These are phyloP conservation scores for Saprolegnia diclina DNA, from an alignment of 352 stramenopile genomes.

Conservation along the genomic window DNA sequence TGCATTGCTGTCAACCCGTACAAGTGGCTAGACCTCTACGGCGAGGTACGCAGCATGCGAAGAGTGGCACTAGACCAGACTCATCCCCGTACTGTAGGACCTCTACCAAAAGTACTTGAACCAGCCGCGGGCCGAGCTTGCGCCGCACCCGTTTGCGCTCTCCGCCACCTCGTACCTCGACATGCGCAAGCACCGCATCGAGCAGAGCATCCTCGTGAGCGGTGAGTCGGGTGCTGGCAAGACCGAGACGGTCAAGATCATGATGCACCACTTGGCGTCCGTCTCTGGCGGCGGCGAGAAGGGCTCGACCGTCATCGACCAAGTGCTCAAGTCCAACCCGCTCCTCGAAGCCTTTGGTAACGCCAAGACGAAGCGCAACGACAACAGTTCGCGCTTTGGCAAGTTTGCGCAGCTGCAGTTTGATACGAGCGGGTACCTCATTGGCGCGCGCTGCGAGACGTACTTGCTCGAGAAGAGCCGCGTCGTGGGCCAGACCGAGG, in stretches of 20 bases:
- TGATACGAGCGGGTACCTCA: constrained; percentile 54
- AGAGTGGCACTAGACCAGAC: no score
- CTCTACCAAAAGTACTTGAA: constrained; percentile 71
- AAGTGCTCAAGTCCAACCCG: constrained; percentile 92
- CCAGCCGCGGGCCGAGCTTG: constrained; percentile 57
- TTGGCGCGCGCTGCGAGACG: constrained; percentile 75
- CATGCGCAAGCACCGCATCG: constrained; percentile 62
- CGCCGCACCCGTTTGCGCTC: constrained; percentile 78
- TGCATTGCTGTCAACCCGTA: constrained; percentile 87
- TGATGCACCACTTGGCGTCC: constrained; percentile 90
- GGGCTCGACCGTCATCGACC: constrained; percentile 74
- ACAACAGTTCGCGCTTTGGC: constrained; percentile 81
- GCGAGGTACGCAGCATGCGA: constrained; percentile 23
- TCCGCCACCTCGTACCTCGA: constrained; percentile 82
- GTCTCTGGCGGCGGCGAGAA: constrained; percentile 67
- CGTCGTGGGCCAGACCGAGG: constrained; percentile 71
- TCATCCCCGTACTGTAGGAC: constrained; percentile 24
- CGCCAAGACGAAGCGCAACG: constrained; percentile 79
- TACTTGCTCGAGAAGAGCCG: constrained; percentile 92
- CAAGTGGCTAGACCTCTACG: constrained; percentile 82
- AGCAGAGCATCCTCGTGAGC: constrained; percentile 94
- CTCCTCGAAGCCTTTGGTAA: constrained; percentile 86
- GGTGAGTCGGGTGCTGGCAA: constrained; percentile 95
- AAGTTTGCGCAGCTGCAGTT: constrained; percentile 87
- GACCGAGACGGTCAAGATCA: constrained; percentile 95